Base-by-base conservation (phyloP, 352 stramenopile genomes). In the Plasmopara halstedii region DNA sequence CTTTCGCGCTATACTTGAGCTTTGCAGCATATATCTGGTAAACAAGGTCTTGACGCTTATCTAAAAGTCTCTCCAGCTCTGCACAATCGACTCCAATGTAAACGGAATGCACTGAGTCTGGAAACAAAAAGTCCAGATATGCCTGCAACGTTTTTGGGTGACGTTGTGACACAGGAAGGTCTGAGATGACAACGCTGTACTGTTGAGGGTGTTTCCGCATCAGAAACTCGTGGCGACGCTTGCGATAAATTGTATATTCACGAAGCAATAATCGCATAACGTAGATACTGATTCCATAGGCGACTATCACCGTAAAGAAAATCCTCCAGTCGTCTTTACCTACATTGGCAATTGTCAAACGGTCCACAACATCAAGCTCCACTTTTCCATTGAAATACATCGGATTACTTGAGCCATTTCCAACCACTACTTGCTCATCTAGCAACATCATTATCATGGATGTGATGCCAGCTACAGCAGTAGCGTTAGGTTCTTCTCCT, bases 121-220 rank as follows among this genome's bases (percentile, higher is more conserved):
- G 74, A 33, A 88, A 91, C 46, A 88, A 54, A 37, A 72, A 77
- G 18, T 82, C 48, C 50, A 91, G 49, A 68, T 87, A 91, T 20
- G 62, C 53, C 26, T 72, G 57, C 26, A 91, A 50, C 37, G 73
- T 82, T 58, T 83, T 60, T 26, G 67, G 73, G 0, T 59, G 63
- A 22, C 73, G 63, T 40, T 87, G 63, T 2, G 68, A 56, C 21
- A 63, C 35, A 6, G 79, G 79, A 21, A 88, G 49, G 23, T 87
- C 73, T 17, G 70, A 76, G 34, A 88, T 69, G 26, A 88, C 68
- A 33, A 91, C 58, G 31, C 65, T 79, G 63, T 88, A 91, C 51
- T 86, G 79, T 50, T 84, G 74, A 9, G 76, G 67, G 17, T 65
- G 57, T 29, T 67, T 73, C 35, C 62, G 61, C 40, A 63, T 56